Evolutionary conservation across 176 grass and related monocot species (phyloP).

Genomic region (Avena eriantha): DNA sequence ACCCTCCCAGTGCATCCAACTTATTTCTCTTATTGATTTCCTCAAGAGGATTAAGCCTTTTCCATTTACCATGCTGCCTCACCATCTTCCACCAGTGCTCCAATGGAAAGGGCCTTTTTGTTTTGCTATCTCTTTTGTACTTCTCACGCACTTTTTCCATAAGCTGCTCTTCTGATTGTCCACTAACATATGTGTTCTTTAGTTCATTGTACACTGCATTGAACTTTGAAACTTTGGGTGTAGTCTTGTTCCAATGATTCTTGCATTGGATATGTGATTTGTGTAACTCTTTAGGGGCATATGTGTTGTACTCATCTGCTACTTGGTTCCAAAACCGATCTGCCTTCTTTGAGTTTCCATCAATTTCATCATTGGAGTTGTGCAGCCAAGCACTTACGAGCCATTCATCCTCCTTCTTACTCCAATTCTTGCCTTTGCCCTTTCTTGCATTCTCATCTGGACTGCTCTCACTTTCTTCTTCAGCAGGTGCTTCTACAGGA

Average conservation of each 20-base stretch:
- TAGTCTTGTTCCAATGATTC: neutral
- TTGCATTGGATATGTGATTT: neutral
- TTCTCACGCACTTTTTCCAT: neutral
- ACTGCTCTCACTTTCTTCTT: neutral
- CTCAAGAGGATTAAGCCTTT: neutral
- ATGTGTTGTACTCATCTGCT: neutral
- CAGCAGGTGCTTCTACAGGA: neutral
- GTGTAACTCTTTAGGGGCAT: neutral
- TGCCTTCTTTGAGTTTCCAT: neutral
- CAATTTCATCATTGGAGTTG: constrained; percentile 2
- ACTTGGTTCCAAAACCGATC: neutral
- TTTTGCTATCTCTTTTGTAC: neutral
- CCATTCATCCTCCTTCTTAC: neutral
- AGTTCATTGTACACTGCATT: neutral
- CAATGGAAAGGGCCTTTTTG: neutral
- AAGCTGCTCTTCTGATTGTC: neutral
- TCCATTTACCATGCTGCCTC: neutral
- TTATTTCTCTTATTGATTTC: neutral
- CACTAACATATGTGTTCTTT: neutral
- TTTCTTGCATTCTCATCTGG: neutral
- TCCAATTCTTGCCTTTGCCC: neutral
- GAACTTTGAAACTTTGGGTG: neutral
- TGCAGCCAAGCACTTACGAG: neutral
- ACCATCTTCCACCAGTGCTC: neutral
- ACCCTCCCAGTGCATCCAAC: neutral